Evolutionary conservation across 306 rosid species (phyloP), one percentile per base, ranked within the genome.

Genomic region (Cucurbita maxima): DNA sequence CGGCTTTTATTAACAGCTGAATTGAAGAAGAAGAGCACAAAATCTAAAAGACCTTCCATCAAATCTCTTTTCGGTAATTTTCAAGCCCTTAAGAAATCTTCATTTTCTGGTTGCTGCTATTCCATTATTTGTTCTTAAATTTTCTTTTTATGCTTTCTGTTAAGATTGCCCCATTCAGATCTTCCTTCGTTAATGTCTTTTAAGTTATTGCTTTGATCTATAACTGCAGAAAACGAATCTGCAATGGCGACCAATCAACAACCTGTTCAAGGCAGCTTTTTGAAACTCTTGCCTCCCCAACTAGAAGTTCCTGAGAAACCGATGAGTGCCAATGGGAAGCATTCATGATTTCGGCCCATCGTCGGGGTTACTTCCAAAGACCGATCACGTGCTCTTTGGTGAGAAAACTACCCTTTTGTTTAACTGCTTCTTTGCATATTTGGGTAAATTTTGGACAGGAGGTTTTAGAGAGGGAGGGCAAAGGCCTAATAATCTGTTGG

Each of bases 1-100:
- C 36, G 45, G 68, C 37, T 22, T 50, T 16, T 69, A 58, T 72
- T 74, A n/a, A 79, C 96, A 95, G 99, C 96, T 56, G 99, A 89
- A 71, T 80, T 95, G 84, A 94, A 89, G 96, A 94, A 94, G 85
- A 95, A 95, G 87, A 87, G 86, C 84, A 75, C 93, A 71, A 91
- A 91, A 81, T 7, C 85, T 75, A 95, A 88, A 84, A 85, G 99
- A 75, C 97, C 99, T 6, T 91, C 97, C 81, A 91, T 91, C 78
- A 95, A 88, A 84, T 85, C 91, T 76, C 89, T 95, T 73, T 89
- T 91, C 71, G 96, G 99, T 95, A 87, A 85, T 4, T 50, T 37
- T 53, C 7, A 55, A 54, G n/a, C 22, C 40, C 66, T 8, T 15
- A 5, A 18, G 30, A 51, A 19, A 37, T 43, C 71, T 61, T 34